Conservation (phyloP, 257 asterid species). For the Penstemon davidsonii region DNA sequence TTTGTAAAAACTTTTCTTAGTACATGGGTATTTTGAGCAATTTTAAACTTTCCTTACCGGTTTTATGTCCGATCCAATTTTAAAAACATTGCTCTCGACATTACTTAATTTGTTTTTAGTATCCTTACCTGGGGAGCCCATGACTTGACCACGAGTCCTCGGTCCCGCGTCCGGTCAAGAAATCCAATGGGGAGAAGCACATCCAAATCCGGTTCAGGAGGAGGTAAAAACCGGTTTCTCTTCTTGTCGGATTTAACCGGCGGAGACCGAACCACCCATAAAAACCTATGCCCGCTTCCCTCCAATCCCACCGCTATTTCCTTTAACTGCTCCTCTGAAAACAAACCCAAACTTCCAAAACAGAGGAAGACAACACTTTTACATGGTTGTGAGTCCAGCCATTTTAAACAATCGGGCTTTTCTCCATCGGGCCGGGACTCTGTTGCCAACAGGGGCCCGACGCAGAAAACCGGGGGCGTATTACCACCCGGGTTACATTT, state of each 20-base stretch:
- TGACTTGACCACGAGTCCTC: conserved; percentile 50
- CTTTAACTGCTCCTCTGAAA: conserved; percentile 39
- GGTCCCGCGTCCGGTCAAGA: conserved; percentile 41
- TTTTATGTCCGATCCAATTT: too few relatives aligned
- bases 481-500: conserved; percentile 37
- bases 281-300: conserved; percentile 42
- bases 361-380: conserved; percentile 56
- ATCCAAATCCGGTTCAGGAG: conserved; percentile 45
- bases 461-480: conserved; percentile 56
- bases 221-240: conserved; percentile 28
- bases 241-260: conserved; percentile 30
- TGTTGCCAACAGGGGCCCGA: conserved; percentile 54
- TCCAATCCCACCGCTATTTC: conserved; percentile 56
- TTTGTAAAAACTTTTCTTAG: too few relatives aligned
- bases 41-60: too few relatives aligned
- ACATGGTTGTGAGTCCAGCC: conserved; percentile 61
- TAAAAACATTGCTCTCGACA: too few relatives aligned
- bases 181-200: conserved; percentile 50
- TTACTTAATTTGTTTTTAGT: too few relatives aligned
- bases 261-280: conserved; percentile 62
- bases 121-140: conserved; percentile 59
- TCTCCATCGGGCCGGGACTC: not conserved
- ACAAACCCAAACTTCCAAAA: conserved; percentile 60
- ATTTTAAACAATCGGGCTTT: conserved; percentile 42
- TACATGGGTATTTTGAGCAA: too few relatives aligned